phyloP scores from a whole-genome alignment of 2,329 filamentous ascomycete species.

The Delphinella strobiligena region DNA sequence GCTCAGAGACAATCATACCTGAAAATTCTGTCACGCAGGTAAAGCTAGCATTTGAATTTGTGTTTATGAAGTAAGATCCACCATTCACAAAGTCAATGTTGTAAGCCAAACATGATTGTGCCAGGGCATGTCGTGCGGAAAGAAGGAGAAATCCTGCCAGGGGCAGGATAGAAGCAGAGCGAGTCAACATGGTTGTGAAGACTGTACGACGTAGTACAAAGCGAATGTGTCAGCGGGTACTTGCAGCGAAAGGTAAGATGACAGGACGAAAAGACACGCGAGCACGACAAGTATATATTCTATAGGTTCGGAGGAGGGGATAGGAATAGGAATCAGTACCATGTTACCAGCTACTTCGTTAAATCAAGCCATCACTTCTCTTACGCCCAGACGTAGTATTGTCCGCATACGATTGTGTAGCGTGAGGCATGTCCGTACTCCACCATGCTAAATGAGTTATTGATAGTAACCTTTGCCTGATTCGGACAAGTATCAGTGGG shows the following conservation, averaged over 20 bases:
- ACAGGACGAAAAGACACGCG: too few species aligned
- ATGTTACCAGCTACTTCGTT: background rate
- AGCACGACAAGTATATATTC: background rate
- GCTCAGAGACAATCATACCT: background rate
- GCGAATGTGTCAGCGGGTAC: background rate
- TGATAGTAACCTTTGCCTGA: background rate
- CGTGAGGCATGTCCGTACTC: background rate
- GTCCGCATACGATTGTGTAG: background rate
- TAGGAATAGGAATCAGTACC: background rate
- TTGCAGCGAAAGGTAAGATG: too few species aligned
- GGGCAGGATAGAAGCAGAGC: constrained; percentile 3
- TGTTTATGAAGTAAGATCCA: constrained; percentile 14
- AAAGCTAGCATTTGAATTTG: constrained; percentile 10
- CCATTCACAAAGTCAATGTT: constrained; percentile 14
- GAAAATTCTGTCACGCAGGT: constrained; percentile 13
- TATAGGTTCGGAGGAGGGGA: background rate
- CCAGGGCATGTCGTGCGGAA: background rate
- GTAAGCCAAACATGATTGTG: constrained; percentile 11
- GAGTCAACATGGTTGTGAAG: constrained; percentile 5
- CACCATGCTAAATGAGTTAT: background rate
- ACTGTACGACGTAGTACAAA: background rate
- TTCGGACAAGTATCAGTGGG: background rate
- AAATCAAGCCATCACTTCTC: background rate
- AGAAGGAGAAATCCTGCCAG: constrained; percentile 3
- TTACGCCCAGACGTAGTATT: background rate